Base-by-base conservation (phyloP, 805 yeast species). In the Ogataea populi-albae region DNA sequence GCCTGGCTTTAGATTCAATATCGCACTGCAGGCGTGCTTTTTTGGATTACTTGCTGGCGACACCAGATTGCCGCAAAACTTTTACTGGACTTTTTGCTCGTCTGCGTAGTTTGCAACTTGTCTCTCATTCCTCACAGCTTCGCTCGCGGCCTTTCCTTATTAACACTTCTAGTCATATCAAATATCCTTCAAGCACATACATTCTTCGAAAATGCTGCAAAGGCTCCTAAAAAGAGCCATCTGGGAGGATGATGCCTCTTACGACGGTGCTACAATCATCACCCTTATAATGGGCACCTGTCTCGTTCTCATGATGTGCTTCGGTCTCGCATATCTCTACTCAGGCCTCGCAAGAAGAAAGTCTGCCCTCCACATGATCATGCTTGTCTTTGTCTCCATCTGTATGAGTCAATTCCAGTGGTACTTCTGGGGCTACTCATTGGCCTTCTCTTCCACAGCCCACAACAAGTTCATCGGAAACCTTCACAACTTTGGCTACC, bases 371-470 rank as follows among this genome's bases (percentile, higher is more conserved):
- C 81, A 91, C 12, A 74, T 86, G 74, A 79, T 88, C 20, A 86
- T 94, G 84, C 77, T 81, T 6, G 78, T 77, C n/a, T 57, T 86
- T 26, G 74, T 81, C 73, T 74, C 87, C 5, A 78, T 85, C 5
- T 71, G 82, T 45, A 77, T 87, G 6, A 48, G 49, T 8, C 41
- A 52, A 15, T 77, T 88, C 55, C 96, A 88, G 57, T 91, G 98
- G 98, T 91, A 88, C 61, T 87, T 91, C 57, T 93, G 98, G 96
- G 97, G 96, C n/a, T 89, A 86, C 58, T 86, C 96, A 0, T 64
- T 91, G 27, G 94, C 98, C 4, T 88, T 93, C 53, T 78, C 91
- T 0, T 51, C 71, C n/a, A 74, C 84, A 0, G 87, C 96, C 2
- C 66, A 81, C 22, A 88, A 89, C 61, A 78, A 81, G 28, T 93